Conservation (phyloP, 1,139 yeast species). For the Hemisphaericaspora xylofermentans region DNA sequence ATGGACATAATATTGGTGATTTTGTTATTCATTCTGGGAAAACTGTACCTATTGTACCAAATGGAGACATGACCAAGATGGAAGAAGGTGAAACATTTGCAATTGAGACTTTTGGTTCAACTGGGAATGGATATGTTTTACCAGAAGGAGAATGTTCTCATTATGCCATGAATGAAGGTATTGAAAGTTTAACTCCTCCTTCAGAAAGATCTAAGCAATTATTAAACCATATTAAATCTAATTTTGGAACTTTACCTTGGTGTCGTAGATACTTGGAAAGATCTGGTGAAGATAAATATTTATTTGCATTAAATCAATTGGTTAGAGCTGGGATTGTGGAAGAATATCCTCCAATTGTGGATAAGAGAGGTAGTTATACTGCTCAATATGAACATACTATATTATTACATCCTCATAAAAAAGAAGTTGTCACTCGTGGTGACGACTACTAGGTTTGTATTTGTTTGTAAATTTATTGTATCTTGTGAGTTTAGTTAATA, state of each 20-base stretch:
- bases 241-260: conserved; percentile 94
- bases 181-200: conserved; percentile 43
- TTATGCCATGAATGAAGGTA: conserved; percentile 65
- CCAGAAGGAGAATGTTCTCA: conserved; percentile 93
- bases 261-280: conserved; percentile 94
- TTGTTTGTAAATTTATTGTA: too few species aligned
- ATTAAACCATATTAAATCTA: conserved; percentile 64
- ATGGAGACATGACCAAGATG: conserved; percentile 93
- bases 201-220: conserved; percentile 68
- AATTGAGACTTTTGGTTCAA: conserved; percentile 95
- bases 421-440: conserved; percentile 93
- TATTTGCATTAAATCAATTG: conserved; percentile 82
- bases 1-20: conserved; percentile 90
- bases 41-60: conserved; percentile 92
- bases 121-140: conserved; percentile 89
- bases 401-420: conserved; percentile 82
- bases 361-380: conserved; percentile 80
- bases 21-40: conserved; percentile 91
- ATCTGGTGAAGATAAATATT: conserved; percentile 86
- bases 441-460: conserved; percentile 71
- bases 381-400: conserved; percentile 97
- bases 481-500: too few species aligned
- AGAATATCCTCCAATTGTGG: conserved; percentile 96
- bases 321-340: conserved; percentile 85
- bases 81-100: conserved; percentile 99